Evolutionary conservation across 2,329 filamentous ascomycete species (phyloP).

Genomic region (Clathrospora elynae): DNA sequence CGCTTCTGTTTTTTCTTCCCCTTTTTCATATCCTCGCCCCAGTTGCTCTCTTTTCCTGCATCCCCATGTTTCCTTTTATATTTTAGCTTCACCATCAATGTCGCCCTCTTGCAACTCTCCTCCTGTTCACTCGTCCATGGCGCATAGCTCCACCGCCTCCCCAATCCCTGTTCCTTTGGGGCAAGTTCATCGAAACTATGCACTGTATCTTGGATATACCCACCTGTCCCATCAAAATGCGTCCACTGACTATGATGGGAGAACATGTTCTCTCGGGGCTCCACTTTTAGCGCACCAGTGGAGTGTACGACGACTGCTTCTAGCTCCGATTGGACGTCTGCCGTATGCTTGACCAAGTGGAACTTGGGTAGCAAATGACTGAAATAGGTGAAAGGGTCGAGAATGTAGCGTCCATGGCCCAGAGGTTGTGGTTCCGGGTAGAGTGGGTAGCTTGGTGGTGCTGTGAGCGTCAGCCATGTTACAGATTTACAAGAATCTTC

Average conservation of each 20-base stretch:
- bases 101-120: constrained; percentile 19
- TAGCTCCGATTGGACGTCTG: background rate
- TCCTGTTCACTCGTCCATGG: constrained; percentile 41
- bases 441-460: constrained; percentile 22
- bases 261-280: constrained; percentile 5
- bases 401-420: constrained; percentile 20
- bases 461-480: constrained; percentile 13
- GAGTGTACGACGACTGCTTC: constrained; percentile 28
- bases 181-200: background rate
- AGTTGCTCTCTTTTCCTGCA: too few species aligned
- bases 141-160: constrained; percentile 32
- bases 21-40: background rate
- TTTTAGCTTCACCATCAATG: constrained; percentile 18
- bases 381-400: constrained; percentile 14
- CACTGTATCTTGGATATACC: constrained; percentile 5
- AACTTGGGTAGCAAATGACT: constrained; percentile 29
- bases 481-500: background rate
- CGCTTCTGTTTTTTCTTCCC: background rate
- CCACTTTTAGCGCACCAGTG: constrained; percentile 22
- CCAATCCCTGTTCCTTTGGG: constrained; percentile 13
- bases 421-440: constrained; percentile 34
- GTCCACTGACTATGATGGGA: constrained; percentile 13
- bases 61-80: constrained; percentile 1
- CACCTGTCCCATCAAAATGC: constrained; percentile 11
- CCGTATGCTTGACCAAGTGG: constrained; percentile 4